Base-by-base conservation (phyloP, 2,329 filamentous ascomycete species). In the Phoma sp. region DNA sequence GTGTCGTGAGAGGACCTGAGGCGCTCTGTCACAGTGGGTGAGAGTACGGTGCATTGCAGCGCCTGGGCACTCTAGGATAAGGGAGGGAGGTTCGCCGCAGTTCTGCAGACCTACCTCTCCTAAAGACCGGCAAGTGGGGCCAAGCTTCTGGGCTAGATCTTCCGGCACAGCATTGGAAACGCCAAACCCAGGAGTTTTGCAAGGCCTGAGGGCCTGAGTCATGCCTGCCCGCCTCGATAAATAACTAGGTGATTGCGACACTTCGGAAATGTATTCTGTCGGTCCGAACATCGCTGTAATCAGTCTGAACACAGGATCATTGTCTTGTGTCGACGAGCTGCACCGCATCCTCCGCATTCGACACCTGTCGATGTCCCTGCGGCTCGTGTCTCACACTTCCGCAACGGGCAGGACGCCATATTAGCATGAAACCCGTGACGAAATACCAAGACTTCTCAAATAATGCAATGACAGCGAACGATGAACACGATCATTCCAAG, bases 81-180 rank as follows among this genome's bases (percentile, higher is more conserved):
- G 50, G 47, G 50, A 53, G 49, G 49, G 36, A 48, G 30, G 43
- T 38, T 43, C 42, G 49, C 29, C 36, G 33, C 43, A 53, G 32
- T 26, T 34, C 45, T 48, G 33, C 33, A 47, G 32, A 32, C 29
- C 26, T 25, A 37, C 17, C 33, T 28, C 37, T 42, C 38, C 47
- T 39, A 46, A 46, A 42, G 45, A 46, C 42, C 38, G 45, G 45
- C 46, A 49, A 48, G 51, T 54, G 45, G 45, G 39, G 25, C 51
- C 33, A 39, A n/a, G 18, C 28, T 39, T 23, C 40, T n/a, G 29
- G 40, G 45, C 51, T 45, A 38, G 43, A 48, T 53, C 30, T 30
- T 23, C 33, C 39, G 45, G 39, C 43, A 18, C 45, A 17, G 15
- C 36, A 29, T 45, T 40, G 39, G 51, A 54, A 45, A 54, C 45